Base-by-base conservation (phyloP, 306 rosid species). In the Betula pendula region DNA sequence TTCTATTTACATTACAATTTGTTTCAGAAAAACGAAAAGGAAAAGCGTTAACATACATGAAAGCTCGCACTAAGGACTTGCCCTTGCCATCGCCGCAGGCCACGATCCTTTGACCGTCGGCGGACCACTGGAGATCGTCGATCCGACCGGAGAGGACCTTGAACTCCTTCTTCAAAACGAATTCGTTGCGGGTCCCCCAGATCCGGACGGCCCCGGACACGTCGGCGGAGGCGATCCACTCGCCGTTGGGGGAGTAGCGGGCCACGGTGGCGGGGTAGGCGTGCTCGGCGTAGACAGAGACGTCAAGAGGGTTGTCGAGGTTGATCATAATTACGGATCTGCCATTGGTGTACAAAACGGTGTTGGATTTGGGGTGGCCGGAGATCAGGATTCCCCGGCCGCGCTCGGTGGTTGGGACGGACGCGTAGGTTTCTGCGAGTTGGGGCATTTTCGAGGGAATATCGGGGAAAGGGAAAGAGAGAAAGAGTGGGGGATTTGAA, bases 121-220 rank as follows among this genome's bases (percentile, higher is more conserved):
- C 92, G 20, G 97, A 92, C 99, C 99, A 95, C 59, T 92, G 99
- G 31, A 95, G 91, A 80, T 95, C 97, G 71, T 95, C 99, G 90
- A 95, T 95, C 89, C 97, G 88, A 19, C 92, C 96, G 1, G 96
- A 88, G 16, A 92, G 84, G 43, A 95, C 94, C 82, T 89, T 87
- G 77, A 90, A 95, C 87, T 95, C 97, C 78, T 92, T 95, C 92
- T 92, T 95, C 83, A 95, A 69, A 67, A 95, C 97, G 77, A 87
- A 95, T 35, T 86, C 89, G 47, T 80, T 85, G 62, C 87, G 96
- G 5, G 97, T 88, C 22, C 97, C 99, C 99, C 97, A 95, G 82
- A 95, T 89, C 92, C 97, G 87, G 62, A 92, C 91, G 27, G 86
- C 75, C 60, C 97, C 97, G 51, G 97, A 90, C 10, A 86, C 90